Base-by-base conservation (phyloP, 2,329 filamentous ascomycete species). In the Pezizomycotina sp. region DNA sequence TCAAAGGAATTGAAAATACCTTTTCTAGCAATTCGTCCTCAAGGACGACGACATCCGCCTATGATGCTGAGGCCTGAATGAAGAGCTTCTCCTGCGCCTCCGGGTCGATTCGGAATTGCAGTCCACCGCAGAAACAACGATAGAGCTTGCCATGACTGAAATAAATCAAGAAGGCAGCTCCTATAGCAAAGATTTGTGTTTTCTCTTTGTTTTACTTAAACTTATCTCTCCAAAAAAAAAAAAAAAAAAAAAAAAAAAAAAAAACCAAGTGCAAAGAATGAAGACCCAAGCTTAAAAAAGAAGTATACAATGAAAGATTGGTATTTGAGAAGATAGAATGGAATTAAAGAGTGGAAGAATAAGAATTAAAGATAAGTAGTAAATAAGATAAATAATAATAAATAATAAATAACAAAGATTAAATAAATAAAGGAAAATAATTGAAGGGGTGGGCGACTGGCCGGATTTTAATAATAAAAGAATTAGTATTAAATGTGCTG, bases 221-320 rank as follows among this genome's bases (percentile, higher is more conserved):
- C n/a, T n/a, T n/a, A n/a, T n/a, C n/a, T n/a, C n/a, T n/a, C n/a
- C n/a, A n/a, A n/a, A n/a, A n/a, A n/a, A n/a, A n/a, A 29, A 31
- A 18, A 34, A 34, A 20, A 20, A 18, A 15, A 29, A 26, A 34
- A 27, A 20, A 25, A 22, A 34, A 13, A 15, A 14, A 16, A 5
- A 33, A 18, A n/a, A 10, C 25, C 23, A 21, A 20, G 28, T n/a
- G 12, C 14, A 38, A 38, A 25, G 24, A 34, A 39, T 30, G 18
- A 33, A 18, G 26, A 33, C n/a, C 6, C 21, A 31, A 31, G 6
- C n/a, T 35, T 4, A 14, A 6, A 13, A n/a, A n/a, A 7, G 22
- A 12, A 24, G 22, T 24, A 12, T 24, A 8, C 8, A 7, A 7
- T 24, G 22, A 8, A 24, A 12, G 8, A 12, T 24, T 24, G 22